phyloP scores from a whole-genome alignment of 1,139 yeast genomes.

The Nadsonia commutata region DNA sequence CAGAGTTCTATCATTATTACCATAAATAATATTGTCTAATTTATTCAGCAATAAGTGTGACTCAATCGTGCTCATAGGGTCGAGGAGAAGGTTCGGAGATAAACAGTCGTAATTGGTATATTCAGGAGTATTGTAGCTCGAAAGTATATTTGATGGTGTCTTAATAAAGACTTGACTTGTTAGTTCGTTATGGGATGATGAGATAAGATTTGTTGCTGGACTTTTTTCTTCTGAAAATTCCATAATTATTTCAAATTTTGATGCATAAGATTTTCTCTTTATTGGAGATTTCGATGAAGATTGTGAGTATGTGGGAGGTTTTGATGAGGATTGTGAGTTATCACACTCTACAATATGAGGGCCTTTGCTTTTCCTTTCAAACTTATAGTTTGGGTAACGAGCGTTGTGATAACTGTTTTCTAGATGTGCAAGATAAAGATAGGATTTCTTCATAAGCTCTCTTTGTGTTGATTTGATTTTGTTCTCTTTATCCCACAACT shows the following conservation, averaged over 20 bases:
- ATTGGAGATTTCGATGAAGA: neutral
- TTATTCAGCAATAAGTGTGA: too few relatives aligned
- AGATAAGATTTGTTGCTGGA: too few relatives aligned
- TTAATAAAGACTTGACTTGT: too few relatives aligned
- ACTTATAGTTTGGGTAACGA: neutral
- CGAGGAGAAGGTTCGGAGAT: too few relatives aligned
- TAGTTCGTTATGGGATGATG: too few relatives aligned
- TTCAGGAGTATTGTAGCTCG: too few relatives aligned
- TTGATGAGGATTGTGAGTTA: neutral
- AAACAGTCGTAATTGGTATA: too few relatives aligned
- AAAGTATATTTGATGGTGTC: too few relatives aligned
- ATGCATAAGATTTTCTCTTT: neutral
- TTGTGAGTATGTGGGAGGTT: neutral
- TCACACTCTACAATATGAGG: neutral
- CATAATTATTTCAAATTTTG: neutral
- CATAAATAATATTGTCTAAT: too few relatives aligned
- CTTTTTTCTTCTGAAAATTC: too few relatives aligned
- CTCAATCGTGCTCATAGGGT: too few relatives aligned
- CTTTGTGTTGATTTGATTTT: neutral
- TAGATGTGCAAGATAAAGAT: neutral
- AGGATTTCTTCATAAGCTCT: neutral
- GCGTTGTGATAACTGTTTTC: neutral
- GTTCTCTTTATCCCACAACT: neutral
- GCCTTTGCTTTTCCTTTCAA: neutral
- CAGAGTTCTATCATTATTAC: too few relatives aligned